Evolutionary conservation across 2,329 filamentous ascomycete species (phyloP), one percentile per base, ranked within the genome.

Genomic region (Aspergillus eucalypticola): DNA sequence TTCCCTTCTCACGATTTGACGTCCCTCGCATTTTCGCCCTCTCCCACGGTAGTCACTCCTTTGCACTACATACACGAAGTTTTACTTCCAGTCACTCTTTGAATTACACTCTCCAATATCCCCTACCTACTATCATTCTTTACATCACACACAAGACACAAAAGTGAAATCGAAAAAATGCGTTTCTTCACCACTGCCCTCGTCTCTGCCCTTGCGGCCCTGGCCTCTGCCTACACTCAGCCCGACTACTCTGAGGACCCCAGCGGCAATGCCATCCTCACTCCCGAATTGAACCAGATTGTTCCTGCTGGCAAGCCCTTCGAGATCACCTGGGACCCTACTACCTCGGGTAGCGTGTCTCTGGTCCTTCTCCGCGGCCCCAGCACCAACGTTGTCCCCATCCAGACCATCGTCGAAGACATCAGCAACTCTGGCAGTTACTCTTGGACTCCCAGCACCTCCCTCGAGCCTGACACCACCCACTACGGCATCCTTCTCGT

Each of bases 401-500:
- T 84, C 65, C 74, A 76, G 66, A 76, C 82, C 60, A 79, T 86
- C 64, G 81, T 79, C 62, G 81, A 85, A 72, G 71, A 73, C 64
- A 83, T 85, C 73, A 64, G 73, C 69, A 88, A 88, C 82, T 78
- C 71, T 60, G 86, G 86, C 61, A 71, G 68, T 64, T 87, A 78
- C 79, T 51, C 64, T 59, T 88, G 85, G 85, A 84, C 81, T 46
- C 83, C 84, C 44, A 68, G 76, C 61, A 71, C 78, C 57, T 64
- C 70, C 44, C 81, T 87, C 61, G 76, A 79, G 67, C 71, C 71
- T 62, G 81, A 83, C 62, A 71, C 70, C 64, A 80, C 78, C 67
- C 82, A 79, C 75, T 88, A 88, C 76, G 86, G 86, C 62, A 78
- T 88, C 70, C 80, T 87, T 72, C 75, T 89, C 67, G 84, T 88